Conservation (phyloP, 345 rosid species). For the Eucalyptus caleyi region DNA sequence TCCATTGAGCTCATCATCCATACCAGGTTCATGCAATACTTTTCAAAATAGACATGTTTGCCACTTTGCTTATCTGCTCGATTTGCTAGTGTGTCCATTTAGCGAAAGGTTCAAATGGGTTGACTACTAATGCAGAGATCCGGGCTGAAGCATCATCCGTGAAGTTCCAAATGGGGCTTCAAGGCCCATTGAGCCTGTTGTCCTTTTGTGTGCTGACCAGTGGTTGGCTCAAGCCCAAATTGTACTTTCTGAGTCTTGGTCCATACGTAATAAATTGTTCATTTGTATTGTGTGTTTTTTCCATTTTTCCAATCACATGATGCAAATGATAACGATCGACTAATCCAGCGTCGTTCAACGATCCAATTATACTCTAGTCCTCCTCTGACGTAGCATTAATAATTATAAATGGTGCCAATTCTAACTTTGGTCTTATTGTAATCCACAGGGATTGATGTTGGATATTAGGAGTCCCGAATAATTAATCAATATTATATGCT, state of each 20-base stretch:
- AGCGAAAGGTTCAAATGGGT: not conserved
- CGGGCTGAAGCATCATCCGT: not conserved
- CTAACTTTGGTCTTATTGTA: not conserved
- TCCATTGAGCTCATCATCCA: not conserved
- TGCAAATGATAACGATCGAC: not conserved
- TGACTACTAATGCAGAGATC: not conserved
- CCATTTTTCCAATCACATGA: not conserved
- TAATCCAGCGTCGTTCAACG: not conserved
- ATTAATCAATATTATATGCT: not conserved
- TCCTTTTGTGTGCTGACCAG: not conserved
- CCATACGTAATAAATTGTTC: not conserved
- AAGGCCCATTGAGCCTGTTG: not conserved
- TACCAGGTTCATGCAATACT: not conserved
- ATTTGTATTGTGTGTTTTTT: not conserved
- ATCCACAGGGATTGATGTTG: not conserved
- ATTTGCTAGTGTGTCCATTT: not conserved
- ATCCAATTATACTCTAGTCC: not conserved
- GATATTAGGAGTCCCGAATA: not conserved
- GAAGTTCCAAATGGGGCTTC: not conserved
- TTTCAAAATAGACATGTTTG: not conserved
- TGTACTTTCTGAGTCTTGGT: not conserved
- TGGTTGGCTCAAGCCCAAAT: not conserved
- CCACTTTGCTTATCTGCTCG: not conserved
- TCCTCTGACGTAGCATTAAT: not conserved
- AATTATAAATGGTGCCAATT: not conserved